A percentile compares a stretch with the other conserved stretches of the same genome.
Conservation (phyloP, 306 rosid genomes). For the Quercus aquifolioides region DNA sequence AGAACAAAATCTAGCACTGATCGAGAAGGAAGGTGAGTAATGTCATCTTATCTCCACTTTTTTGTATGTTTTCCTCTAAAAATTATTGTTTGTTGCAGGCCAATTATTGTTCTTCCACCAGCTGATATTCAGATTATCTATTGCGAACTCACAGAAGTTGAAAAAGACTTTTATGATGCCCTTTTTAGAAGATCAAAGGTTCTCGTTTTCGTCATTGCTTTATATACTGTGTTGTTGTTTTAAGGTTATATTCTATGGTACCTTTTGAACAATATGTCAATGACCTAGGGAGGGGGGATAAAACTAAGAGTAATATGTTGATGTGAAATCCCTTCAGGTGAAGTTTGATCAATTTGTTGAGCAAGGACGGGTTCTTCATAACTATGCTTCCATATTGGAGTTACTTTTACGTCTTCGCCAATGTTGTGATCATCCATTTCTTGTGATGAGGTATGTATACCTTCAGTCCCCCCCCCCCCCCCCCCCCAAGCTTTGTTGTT, state of each 20-base stretch:
- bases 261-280: background rate
- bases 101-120: constrained; percentile 91
- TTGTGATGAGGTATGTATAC: constrained; percentile 79
- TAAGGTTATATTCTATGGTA: background rate
- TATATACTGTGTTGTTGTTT: background rate
- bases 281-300: background rate
- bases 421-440: constrained; percentile 97
- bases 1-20: constrained; percentile 91
- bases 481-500: background rate
- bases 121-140: constrained; percentile 83
- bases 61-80: constrained; percentile 17
- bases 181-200: constrained; percentile 91
- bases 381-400: constrained; percentile 95
- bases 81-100: constrained; percentile 56
- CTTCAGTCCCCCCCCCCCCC: background rate
- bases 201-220: background rate
- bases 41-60: constrained; percentile 13
- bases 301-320: background rate
- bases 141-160: constrained; percentile 88
- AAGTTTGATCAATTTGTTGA: constrained; percentile 93
- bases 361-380: constrained; percentile 99
- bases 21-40: constrained; percentile 77
- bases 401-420: constrained; percentile 96
- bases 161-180: constrained; percentile 90
- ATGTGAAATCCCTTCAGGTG: constrained; percentile 51